phyloP scores from a whole-genome alignment of 1,284 basidiomycete genomes.

The Apiotrichum veenhuisii region DNA sequence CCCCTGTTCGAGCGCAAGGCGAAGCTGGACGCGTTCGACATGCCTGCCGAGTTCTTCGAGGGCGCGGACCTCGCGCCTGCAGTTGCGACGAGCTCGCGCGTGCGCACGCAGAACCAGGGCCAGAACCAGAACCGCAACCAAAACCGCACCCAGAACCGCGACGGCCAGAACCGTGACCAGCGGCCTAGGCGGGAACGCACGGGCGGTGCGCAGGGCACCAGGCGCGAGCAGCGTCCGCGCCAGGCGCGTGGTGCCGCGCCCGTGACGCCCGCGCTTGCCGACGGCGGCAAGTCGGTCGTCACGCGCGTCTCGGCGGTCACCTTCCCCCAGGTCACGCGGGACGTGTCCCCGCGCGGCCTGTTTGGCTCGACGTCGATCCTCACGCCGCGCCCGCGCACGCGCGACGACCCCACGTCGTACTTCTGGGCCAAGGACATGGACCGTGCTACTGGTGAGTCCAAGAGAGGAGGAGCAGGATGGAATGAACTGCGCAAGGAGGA shows the following conservation, averaged over 20 bases:
- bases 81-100: neutral
- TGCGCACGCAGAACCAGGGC: neutral
- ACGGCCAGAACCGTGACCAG: neutral
- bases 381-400: neutral
- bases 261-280: neutral
- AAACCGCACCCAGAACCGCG: neutral
- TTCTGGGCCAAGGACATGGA: slow-evolving; percentile 24
- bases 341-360: neutral
- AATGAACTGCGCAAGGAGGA: neutral
- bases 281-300: neutral
- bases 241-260: neutral
- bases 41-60: slow-evolving; percentile 12
- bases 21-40: neutral
- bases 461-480: neutral
- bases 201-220: too few species aligned
- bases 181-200: too few species aligned
- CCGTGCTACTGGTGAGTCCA: slow-evolving; percentile 12
- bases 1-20: neutral
- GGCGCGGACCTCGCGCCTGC: slow-evolving; percentile 3
- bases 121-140: neutral
- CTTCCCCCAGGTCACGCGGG: neutral
- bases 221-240: too few species aligned
- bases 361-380: slow-evolving; percentile 9
- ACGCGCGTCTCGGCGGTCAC: neutral
- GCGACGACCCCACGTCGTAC: neutral